Evolutionary conservation across 495 filamentous ascomycete genomes (phyloP).

Genomic region (Pyrenula massariospora): DNA sequence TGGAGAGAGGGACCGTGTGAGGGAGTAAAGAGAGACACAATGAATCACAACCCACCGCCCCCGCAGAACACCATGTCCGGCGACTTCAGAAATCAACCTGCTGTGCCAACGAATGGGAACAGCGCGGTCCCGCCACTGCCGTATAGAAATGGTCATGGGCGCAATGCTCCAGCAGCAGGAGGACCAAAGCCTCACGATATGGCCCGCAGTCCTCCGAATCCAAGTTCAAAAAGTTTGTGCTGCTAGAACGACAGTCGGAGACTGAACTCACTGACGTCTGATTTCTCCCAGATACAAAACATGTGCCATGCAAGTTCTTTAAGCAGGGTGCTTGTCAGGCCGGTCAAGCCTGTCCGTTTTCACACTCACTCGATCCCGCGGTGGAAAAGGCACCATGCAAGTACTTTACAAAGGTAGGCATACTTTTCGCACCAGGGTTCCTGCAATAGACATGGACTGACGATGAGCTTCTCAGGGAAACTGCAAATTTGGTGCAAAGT

Average conservation of each 20-base stretch:
- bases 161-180: conserved; percentile 26
- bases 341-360: conserved; percentile 89
- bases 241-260: conserved; percentile 7
- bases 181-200: conserved; percentile 20
- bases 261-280: conserved; percentile 4
- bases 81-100: not conserved
- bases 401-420: conserved; percentile 88
- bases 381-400: conserved; percentile 84
- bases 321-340: conserved; percentile 92
- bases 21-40: not conserved
- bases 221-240: conserved; percentile 56
- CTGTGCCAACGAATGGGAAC: not conserved
- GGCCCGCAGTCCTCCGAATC: conserved; percentile 66
- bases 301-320: conserved; percentile 99
- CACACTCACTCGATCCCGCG: conserved; percentile 72
- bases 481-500: conserved; percentile 97
- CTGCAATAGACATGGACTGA: not conserved
- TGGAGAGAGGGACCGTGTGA: not conserved
- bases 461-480: conserved; percentile 54
- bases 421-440: not conserved
- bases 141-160: conserved; percentile 27
- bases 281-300: conserved; percentile 64
- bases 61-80: not conserved
- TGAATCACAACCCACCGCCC: not conserved
- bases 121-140: not conserved